Conservation (phyloP, 805 yeast species). For the Candida broadrunensis region DNA sequence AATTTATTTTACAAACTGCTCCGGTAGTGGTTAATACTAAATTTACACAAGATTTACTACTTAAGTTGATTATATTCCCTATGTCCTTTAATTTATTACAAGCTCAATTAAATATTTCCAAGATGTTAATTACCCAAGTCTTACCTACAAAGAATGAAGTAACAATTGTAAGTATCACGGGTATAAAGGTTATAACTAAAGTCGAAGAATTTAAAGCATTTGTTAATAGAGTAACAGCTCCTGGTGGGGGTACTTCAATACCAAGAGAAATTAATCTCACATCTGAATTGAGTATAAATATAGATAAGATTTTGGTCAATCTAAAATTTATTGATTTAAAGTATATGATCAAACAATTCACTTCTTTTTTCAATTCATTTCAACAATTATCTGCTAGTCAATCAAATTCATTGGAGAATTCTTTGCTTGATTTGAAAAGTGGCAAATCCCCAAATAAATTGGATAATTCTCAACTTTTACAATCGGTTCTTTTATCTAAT, state of each 20-base stretch:
- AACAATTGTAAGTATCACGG: constrained; percentile 17
- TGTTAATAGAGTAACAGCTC: constrained; percentile 8
- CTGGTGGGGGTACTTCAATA: constrained; percentile 5
- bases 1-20: constrained; percentile 40
- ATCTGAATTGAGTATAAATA: constrained; percentile 12
- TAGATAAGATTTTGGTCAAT: constrained; percentile 12
- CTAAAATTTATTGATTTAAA: constrained; percentile 9
- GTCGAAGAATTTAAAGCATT: constrained; percentile 22
- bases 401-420: constrained; percentile 4
- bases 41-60: constrained; percentile 11
- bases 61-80: constrained; percentile 39
- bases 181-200: constrained; percentile 23
- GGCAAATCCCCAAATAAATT: not conserved
- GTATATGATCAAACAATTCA: constrained; percentile 7
- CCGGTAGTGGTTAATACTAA: constrained; percentile 23
- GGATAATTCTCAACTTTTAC: constrained; percentile 1
- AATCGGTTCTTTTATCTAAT: constrained; percentile 2
- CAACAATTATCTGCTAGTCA: constrained; percentile 3
- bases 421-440: constrained; percentile 1
- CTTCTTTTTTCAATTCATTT: constrained; percentile 6
- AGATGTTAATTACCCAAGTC: constrained; percentile 13
- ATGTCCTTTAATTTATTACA: constrained; percentile 37
- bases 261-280: constrained; percentile 16
- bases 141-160: constrained; percentile 4
- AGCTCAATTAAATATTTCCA: constrained; percentile 30